Conservation (phyloP, 2,329 filamentous ascomycete genomes). For the Ramichloridium luteum region DNA sequence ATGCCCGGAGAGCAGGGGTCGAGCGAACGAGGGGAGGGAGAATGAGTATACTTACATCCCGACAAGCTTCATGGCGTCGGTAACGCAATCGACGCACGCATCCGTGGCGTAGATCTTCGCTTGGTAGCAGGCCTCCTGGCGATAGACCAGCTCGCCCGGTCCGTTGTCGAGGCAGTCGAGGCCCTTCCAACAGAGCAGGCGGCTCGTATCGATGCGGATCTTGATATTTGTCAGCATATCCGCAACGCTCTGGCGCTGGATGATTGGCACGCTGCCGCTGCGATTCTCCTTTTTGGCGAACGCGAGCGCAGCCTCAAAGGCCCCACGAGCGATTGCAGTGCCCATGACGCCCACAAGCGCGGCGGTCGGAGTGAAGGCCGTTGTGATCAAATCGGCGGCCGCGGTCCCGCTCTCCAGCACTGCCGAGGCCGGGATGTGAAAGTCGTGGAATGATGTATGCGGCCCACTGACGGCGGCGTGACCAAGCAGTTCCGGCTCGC, state of each 20-base stretch:
- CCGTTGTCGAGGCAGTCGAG: conserved; percentile 33
- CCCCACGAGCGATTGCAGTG: conserved; percentile 41
- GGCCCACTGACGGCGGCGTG: conserved; percentile 39
- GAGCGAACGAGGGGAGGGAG: not conserved
- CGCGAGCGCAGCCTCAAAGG: conserved; percentile 39
- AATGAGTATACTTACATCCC: conserved; percentile 31
- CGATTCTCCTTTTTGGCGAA: conserved; percentile 39
- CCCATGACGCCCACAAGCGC: conserved; percentile 44
- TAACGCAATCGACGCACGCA: conserved; percentile 35
- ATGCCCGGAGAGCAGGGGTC: not conserved
- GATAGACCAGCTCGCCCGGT: conserved; percentile 27
- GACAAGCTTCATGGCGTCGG: conserved; percentile 41
- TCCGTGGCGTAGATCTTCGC: conserved; percentile 44
- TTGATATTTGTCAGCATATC: conserved; percentile 43
- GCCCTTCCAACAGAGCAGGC: conserved; percentile 42
- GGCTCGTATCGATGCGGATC: conserved; percentile 39
- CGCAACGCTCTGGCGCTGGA: conserved; percentile 39
- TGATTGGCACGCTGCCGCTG: conserved; percentile 33
- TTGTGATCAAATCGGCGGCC: conserved; percentile 32
- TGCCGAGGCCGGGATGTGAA: conserved; percentile 68
- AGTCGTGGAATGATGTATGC: conserved; percentile 75
- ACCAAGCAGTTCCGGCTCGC: conserved; percentile 35
- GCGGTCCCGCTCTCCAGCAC: conserved; percentile 42
- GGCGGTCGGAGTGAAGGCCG: conserved; percentile 34
- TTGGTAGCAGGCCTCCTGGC: conserved; percentile 36